These are phyloP conservation scores for Aspergillus fumigatus DNA, from an alignment of 2,329 filamentous ascomycete genomes.

Conservation along the genomic window DNA sequence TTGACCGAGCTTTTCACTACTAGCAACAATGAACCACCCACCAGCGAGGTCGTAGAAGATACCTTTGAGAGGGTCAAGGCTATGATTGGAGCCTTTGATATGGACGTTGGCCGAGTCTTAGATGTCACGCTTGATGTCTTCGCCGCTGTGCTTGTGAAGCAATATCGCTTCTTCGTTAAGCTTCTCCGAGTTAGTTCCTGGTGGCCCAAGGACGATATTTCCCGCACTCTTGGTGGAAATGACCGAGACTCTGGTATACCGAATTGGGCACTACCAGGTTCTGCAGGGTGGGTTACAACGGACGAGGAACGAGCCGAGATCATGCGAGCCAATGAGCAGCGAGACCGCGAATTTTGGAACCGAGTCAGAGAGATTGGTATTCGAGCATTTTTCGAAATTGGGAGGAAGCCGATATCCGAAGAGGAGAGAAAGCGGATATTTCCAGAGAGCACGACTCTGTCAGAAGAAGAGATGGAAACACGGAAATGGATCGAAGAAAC, in stretches of 20 bases:
- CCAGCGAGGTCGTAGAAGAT: constrained; percentile 70
- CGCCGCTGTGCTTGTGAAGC: constrained; percentile 86
- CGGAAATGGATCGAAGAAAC: constrained; percentile 75
- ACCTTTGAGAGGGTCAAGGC: constrained; percentile 91
- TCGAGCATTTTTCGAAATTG: constrained; percentile 84
- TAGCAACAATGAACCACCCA: constrained; percentile 68
- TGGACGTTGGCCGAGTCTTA: constrained; percentile 90
- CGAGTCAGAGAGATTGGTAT: constrained; percentile 71
- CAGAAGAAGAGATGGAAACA: constrained; percentile 53
- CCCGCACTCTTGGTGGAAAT: constrained; percentile 30
- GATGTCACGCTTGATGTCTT: constrained; percentile 95
- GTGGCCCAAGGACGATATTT: constrained; percentile 73
- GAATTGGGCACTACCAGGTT: constrained; percentile 75
- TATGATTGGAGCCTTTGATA: constrained; percentile 91
- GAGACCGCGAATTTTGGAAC: constrained; percentile 78
- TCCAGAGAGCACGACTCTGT: constrained; percentile 33
- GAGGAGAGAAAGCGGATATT: constrained; percentile 50
- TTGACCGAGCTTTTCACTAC: constrained; percentile 94
- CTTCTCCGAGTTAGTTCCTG: constrained; percentile 87
- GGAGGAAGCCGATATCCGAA: constrained; percentile 63
- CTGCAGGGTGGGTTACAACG: constrained; percentile 56
- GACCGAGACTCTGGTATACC: constrained; percentile 62
- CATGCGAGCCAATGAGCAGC: constrained; percentile 52
- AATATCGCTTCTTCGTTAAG: constrained; percentile 91
- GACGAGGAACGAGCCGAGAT: constrained; percentile 65